phyloP scores from a whole-genome alignment of 2,329 filamentous ascomycete genomes.

The Dothideomycetes sp. region DNA sequence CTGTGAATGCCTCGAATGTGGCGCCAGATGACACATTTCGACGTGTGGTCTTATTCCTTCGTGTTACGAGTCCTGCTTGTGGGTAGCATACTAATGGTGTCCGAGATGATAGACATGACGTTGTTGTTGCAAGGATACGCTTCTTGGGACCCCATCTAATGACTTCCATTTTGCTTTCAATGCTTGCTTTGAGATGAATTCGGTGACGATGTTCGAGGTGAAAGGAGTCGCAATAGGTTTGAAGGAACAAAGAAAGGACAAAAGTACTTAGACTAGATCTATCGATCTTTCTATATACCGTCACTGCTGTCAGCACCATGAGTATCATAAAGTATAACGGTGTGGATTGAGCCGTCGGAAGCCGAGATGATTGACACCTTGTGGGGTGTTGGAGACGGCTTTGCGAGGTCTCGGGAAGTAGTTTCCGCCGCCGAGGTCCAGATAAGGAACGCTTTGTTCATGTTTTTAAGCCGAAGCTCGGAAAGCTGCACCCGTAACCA shows the following conservation, averaged over 20 bases:
- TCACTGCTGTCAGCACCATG: neutral
- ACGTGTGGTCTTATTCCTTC: neutral
- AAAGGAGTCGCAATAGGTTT: neutral
- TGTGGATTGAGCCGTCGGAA: neutral
- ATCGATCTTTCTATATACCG: neutral
- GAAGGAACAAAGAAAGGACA: neutral
- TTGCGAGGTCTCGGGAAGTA: no score
- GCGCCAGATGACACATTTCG: neutral
- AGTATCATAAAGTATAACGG: neutral
- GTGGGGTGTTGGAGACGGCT: constrained; percentile 12
- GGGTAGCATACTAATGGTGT: neutral
- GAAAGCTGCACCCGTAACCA: no score
- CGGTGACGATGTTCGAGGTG: no score
- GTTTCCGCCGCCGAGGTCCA: no score
- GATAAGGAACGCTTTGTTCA: no score
- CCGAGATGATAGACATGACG: neutral
- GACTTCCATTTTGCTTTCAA: neutral
- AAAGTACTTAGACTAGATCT: neutral
- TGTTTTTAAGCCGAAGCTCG: no score
- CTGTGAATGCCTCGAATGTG: neutral
- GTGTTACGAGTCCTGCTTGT: neutral
- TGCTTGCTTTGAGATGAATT: no score
- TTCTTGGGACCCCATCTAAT: neutral
- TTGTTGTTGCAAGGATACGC: neutral
- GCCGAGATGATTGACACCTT: neutral